phyloP scores from a whole-genome alignment of 2,329 filamentous ascomycete genomes.

The Dryadomyces quercivorus region DNA sequence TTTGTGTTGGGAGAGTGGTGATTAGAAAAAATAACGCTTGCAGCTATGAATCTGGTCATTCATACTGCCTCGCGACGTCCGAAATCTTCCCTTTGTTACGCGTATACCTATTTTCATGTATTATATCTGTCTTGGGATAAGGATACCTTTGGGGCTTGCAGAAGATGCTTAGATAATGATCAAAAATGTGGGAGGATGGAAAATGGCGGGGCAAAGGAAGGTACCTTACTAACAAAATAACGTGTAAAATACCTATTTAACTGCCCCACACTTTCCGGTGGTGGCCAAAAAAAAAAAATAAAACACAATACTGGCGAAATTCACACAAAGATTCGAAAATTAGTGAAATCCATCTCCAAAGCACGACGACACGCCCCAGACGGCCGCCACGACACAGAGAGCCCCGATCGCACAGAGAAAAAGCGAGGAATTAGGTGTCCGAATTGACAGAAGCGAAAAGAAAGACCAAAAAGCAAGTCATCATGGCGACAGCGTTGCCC shows the following conservation, averaged over 20 bases:
- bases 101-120: not conserved
- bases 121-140: not conserved
- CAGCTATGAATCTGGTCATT: too few species aligned
- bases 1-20: not conserved
- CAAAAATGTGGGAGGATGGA: not conserved
- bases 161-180: not conserved
- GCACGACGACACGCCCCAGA: not conserved
- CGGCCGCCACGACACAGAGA: not conserved
- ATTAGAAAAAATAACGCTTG: too few species aligned
- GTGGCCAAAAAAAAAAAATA: slow-evolving; percentile 11
- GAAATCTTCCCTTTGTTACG: not conserved
- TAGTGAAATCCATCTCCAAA: slow-evolving; percentile 1
- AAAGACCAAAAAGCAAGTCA: not conserved
- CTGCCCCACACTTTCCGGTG: slow-evolving; percentile 7
- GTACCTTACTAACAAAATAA: not conserved
- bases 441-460: not conserved
- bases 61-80: not conserved
- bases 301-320: slow-evolving; percentile 3
- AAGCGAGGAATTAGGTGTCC: not conserved
- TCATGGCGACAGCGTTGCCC: slow-evolving; percentile 11
- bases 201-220: not conserved
- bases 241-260: not conserved
- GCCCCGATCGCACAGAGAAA: not conserved
- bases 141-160: not conserved
- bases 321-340: slow-evolving; percentile 7